Evolutionary conservation across 2,329 filamentous ascomycete genomes (phyloP), one percentile per base, ranked within the genome.

Genomic region (Apiospora sp.): DNA sequence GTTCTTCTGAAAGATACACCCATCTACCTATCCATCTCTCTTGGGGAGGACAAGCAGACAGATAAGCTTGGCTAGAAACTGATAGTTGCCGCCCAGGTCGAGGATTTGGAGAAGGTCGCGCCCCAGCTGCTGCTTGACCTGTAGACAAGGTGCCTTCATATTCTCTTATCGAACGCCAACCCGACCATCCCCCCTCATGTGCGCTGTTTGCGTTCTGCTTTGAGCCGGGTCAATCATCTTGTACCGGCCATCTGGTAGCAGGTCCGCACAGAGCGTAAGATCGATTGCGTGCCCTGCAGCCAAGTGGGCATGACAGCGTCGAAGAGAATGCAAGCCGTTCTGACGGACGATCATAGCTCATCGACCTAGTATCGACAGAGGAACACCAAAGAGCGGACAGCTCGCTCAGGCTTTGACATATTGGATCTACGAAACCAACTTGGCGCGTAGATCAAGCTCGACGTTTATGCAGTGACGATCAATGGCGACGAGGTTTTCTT

Each of bases 91-190:
- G 22, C 8, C 78, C 8, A 95, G 89, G 92, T 97, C 67, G 94
- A 97, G 80, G 95, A 98, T 84, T 80, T 98, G 73, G 95, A 98
- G 84, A 96, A 94, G 83, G 86, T 97, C 77, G 93, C 93, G 19
- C 93, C 94, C 71, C 94, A 97, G 82, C 84, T 98, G 79, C 83
- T 97, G 77, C 86, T 98, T 81, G 96, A 98, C 82, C 93, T 98
- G 22, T 64, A 64, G 58, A n/a, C 4, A n/a, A 14, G 58, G 22
- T 22, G 19, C 58, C 34, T 64, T 22, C 34, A 24, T 64, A 19
- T 30, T 30, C 19, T 37, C 27, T 37, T n/a, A n/a, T 41, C 22
- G 24, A 16, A 41, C 19, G 19, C 34, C 58, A 14, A 19, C 19
- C 2, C 4, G 13, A 12, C 19, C n/a, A 12, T 13, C n/a, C 22